Evolutionary conservation across 495 filamentous ascomycete genomes (phyloP).

Genomic region (Penicillium paradoxum): DNA sequence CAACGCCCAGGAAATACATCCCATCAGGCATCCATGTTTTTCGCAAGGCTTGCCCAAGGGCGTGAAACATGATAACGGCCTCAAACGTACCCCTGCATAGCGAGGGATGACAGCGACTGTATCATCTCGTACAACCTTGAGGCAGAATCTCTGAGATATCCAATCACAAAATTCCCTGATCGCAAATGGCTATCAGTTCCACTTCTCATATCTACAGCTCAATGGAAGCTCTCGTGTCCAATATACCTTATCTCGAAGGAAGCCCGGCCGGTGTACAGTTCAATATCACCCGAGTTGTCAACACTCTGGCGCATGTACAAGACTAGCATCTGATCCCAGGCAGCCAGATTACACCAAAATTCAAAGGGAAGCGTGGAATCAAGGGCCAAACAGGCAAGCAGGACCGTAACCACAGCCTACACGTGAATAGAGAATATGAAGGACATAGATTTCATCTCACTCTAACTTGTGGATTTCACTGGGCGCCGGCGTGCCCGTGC

Average conservation of each 20-base stretch:
- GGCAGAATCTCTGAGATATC: too few species aligned
- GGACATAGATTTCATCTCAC: too few species aligned
- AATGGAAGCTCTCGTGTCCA: not conserved
- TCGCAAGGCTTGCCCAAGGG: not conserved
- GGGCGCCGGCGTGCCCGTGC: conserved; percentile 7
- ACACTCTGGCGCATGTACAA: not conserved
- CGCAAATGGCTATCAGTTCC: not conserved
- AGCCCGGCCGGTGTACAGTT: not conserved
- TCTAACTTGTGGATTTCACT: not conserved
- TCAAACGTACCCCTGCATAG: not conserved
- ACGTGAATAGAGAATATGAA: too few species aligned
- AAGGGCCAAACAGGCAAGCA: too few species aligned
- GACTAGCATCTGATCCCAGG: not conserved
- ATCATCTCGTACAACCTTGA: not conserved
- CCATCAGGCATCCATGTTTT: not conserved
- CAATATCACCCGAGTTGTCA: not conserved
- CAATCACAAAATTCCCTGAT: not conserved
- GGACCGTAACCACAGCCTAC: too few species aligned
- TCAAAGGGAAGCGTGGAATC: not conserved
- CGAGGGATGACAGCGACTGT: not conserved
- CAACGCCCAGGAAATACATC: not conserved
- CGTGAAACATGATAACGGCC: not conserved
- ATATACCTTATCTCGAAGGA: not conserved
- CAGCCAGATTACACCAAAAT: not conserved
- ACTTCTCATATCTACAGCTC: not conserved